These are phyloP conservation scores for Albizia julibrissin DNA, from an alignment of 306 rosid genomes.

Conservation along the genomic window DNA sequence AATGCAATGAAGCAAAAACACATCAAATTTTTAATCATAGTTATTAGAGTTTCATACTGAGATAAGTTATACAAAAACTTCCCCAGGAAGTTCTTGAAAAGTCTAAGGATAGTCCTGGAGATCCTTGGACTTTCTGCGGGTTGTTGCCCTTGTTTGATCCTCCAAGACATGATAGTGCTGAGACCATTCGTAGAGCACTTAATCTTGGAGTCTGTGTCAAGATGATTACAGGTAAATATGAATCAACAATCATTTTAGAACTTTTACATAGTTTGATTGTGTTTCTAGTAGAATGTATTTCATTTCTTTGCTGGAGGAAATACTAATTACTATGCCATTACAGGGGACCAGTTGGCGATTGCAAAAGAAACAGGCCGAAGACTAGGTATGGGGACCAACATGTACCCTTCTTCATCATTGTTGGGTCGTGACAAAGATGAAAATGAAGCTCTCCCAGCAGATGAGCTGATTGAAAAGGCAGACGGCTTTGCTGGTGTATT, in stretches of 20 bases:
- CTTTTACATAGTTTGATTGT: background rate
- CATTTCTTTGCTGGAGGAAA: slow-evolving; percentile 15
- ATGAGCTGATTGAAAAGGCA: slow-evolving; percentile 83
- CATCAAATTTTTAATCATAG: slow-evolving; percentile 17
- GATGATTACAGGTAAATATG: slow-evolving; percentile 79
- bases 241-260: slow-evolving; percentile 8
- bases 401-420: slow-evolving; percentile 90
- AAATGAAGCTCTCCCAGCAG: slow-evolving; percentile 74
- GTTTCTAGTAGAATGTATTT: slow-evolving; percentile 12
- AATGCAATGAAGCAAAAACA: slow-evolving; percentile 1
- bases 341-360: slow-evolving; percentile 86
- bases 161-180: slow-evolving; percentile 94
- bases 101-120: slow-evolving; percentile 71
- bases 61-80: slow-evolving; percentile 12
- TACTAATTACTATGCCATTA: slow-evolving; percentile 31
- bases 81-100: slow-evolving; percentile 75
- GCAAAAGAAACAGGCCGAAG: slow-evolving; percentile 88
- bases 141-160: slow-evolving; percentile 91
- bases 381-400: slow-evolving; percentile 94
- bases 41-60: slow-evolving; percentile 24
- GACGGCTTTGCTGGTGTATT: slow-evolving; percentile 94
- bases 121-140: slow-evolving; percentile 84
- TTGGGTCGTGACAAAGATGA: slow-evolving; percentile 65
- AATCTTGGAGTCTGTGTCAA: slow-evolving; percentile 86
- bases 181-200: slow-evolving; percentile 88